Conservation (phyloP, 257 asterid genomes). For the Hygrophila difformis region DNA sequence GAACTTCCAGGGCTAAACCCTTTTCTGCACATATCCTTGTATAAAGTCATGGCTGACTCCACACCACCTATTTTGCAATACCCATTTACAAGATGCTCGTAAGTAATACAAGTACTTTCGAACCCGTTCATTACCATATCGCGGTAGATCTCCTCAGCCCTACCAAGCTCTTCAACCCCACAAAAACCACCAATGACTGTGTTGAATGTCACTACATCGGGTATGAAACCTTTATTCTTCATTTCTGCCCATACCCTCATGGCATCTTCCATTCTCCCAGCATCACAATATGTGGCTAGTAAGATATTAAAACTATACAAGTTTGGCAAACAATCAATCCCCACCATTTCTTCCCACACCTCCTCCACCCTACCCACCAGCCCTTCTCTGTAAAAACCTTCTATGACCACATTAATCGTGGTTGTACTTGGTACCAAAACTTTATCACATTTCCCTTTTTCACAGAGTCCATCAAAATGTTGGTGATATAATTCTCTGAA, state of each 20-base stretch:
- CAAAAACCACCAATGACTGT: slow-evolving; percentile 10
- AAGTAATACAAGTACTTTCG: too few species aligned
- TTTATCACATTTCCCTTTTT: slow-evolving; percentile 16
- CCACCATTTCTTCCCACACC: slow-evolving; percentile 40
- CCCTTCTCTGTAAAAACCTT: slow-evolving; percentile 67
- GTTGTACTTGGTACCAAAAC: slow-evolving; percentile 24
- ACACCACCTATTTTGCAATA: slow-evolving; percentile 25
- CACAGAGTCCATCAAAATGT: neutral
- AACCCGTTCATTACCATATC: too few species aligned
- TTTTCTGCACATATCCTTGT: slow-evolving; percentile 24
- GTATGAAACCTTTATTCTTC: slow-evolving; percentile 29
- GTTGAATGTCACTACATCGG: slow-evolving; percentile 7
- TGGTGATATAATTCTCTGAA: slow-evolving; percentile 36
- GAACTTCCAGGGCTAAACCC: too few species aligned
- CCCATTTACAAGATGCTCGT: slow-evolving; percentile 15
- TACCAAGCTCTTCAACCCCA: slow-evolving; percentile 39
- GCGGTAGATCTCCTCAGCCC: slow-evolving; percentile 42
- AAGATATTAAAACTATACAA: slow-evolving; percentile 41
- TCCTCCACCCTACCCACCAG: slow-evolving; percentile 35
- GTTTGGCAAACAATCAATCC: slow-evolving; percentile 41
- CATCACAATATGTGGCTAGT: too few species aligned
- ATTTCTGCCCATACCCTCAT: too few species aligned
- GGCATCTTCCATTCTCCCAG: too few species aligned
- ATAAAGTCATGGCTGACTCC: too few species aligned
- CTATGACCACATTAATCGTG: slow-evolving; percentile 57